phyloP scores from a whole-genome alignment of 2,329 filamentous ascomycete genomes.

The Aschersonia sp. region DNA sequence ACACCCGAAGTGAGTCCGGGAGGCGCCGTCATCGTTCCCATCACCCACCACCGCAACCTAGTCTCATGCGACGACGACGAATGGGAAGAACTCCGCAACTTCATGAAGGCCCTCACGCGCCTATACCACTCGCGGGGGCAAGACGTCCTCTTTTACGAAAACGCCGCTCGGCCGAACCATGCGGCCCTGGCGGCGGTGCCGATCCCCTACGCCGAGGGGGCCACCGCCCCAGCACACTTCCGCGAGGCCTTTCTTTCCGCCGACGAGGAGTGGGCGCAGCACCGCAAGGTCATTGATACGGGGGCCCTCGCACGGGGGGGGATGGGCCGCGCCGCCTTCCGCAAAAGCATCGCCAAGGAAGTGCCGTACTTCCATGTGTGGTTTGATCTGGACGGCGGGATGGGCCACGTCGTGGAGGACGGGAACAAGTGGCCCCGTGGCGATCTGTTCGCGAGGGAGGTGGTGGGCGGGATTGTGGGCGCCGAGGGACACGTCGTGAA shows the following conservation, averaged over 20 bases:
- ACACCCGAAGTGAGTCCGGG: conserved; percentile 76
- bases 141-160: conserved; percentile 95
- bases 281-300: conserved; percentile 89
- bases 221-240: conserved; percentile 88
- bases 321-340: conserved; percentile 68
- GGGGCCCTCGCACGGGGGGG: conserved; percentile 47
- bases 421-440: conserved; percentile 72
- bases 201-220: conserved; percentile 80
- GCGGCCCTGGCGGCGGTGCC: conserved; percentile 78
- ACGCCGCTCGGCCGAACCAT: conserved; percentile 72
- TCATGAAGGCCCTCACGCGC: conserved; percentile 91
- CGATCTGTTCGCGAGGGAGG: conserved; percentile 83
- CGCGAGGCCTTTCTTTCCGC: conserved; percentile 78
- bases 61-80: conserved; percentile 98
- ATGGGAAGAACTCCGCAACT: conserved; percentile 98
- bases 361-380: conserved; percentile 98
- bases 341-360: conserved; percentile 74
- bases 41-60: conserved; percentile 76
- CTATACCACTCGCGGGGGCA: conserved; percentile 91
- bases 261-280: conserved; percentile 92
- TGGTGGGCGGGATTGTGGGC: conserved; percentile 86
- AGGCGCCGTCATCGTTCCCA: conserved; percentile 77
- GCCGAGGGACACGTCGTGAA: conserved; percentile 70
- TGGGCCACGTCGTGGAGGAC: conserved; percentile 90
- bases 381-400: conserved; percentile 82